Evolutionary conservation across 2,329 filamentous ascomycete species (phyloP).

Genomic region (Penicillium sp.): DNA sequence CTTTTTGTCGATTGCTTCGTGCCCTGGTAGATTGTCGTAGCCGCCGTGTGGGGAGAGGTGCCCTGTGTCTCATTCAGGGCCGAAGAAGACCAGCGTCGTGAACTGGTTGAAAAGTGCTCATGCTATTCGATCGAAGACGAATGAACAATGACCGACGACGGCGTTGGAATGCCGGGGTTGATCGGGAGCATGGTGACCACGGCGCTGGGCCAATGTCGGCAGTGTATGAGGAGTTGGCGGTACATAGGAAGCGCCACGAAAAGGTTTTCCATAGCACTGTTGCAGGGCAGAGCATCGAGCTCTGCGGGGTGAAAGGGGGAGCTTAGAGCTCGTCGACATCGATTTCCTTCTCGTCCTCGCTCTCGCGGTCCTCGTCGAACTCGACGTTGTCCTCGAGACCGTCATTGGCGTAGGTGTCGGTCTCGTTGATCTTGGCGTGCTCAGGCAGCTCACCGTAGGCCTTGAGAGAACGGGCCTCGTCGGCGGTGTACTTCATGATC

Average conservation of each 20-base stretch:
- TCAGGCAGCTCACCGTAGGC: constrained; percentile 97
- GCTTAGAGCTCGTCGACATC: constrained; percentile 92
- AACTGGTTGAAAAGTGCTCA: constrained; percentile 9
- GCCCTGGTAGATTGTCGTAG: constrained; percentile 27
- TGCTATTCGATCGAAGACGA: constrained; percentile 12
- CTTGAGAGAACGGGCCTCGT: constrained; percentile 93
- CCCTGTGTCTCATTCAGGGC: constrained; percentile 15
- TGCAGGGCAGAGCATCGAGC: constrained; percentile 33
- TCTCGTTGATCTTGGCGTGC: constrained; percentile 99
- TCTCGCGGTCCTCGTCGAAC: constrained; percentile 89
- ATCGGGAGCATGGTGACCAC: constrained; percentile 17
- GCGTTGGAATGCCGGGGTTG: constrained; percentile 6
- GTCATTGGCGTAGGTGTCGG: constrained; percentile 82
- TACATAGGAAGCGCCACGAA: constrained; percentile 23
- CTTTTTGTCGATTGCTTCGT: constrained; percentile 30
- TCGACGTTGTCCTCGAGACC: constrained; percentile 98
- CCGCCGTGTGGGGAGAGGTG: constrained; percentile 13
- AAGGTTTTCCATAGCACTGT: constrained; percentile 25
- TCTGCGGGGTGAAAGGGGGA: constrained; percentile 22
- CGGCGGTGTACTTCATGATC: constrained; percentile 91
- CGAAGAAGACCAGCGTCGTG: constrained; percentile 12
- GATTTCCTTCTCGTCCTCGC: constrained; percentile 71
- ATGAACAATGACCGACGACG: constrained; percentile 13
- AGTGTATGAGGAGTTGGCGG: constrained; percentile 20
- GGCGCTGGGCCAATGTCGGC: constrained; percentile 15